Evolutionary conservation across 441 rosid genomes (phyloP), one percentile per base, ranked within the genome.

Genomic region (Mallotus japonicus): DNA sequence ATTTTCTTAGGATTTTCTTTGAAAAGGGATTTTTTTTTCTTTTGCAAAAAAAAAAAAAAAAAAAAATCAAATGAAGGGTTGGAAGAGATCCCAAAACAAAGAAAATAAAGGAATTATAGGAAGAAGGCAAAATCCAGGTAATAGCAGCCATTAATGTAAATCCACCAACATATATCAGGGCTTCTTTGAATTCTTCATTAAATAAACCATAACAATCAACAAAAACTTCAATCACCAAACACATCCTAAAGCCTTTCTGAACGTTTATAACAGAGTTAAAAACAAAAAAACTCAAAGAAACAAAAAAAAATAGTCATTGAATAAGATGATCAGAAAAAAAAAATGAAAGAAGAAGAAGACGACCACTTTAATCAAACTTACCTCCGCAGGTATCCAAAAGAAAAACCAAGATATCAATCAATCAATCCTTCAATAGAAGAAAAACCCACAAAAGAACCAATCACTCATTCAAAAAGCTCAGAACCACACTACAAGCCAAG

Each of bases 281-380:
- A 56, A 40, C 7, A 19, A 42, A 69, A 10, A 6, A 24, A 0
- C 28, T 24, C 32, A 28, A 28, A 28, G 32, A 28, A 28, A 28
- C 32, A 28, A 28, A 28, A 14, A 56, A 67, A 64, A 6, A 69
- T 53, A 54, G 61, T 62, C 62, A 56, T 22, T 51, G 8, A 16
- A 16, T 54, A 12, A 70, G 4, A 65, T 63, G 47, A 65, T 74
- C 75, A 74, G 14, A 0, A 53, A 67, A 50, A 60, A 28, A 67
- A 5, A n/a, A 51, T 12, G 44, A 83, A 71, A 68, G 13, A 46
- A 75, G 49, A 50, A 50, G n/a, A 19, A 76, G 6, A 37, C 3
- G 40, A 28, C 2, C 2, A 28, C 32, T 28, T 28, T 6, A 3
- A 37, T 37, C 40, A 61, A 73, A 54, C 70, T 19, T 73, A 71